Evolutionary conservation across 176 grass and related monocot genomes (phyloP), one percentile per base, ranked within the genome.

Genomic region (Triticum monococcum): DNA sequence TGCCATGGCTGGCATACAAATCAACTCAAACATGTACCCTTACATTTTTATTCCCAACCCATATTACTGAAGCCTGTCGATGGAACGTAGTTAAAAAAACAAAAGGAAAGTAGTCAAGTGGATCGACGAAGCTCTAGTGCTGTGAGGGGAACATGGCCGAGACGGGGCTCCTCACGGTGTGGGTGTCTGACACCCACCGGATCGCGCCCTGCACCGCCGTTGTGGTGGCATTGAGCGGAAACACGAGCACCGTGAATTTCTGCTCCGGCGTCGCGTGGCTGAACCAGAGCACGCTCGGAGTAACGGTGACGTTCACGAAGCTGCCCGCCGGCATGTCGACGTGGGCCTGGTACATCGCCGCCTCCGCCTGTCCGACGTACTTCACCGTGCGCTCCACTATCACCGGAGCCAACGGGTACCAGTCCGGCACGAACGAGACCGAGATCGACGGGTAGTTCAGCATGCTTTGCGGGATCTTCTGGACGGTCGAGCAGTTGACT

Each of bases 401-500:
- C 73, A 77, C 46, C 1, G 73, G 73, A 1, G 73, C 46, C 46
- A 32, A 9, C 0, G 45, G 16, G 73, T 1, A 12, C 73, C 31
- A 25, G 0, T 22, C 25, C 60, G 5, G 2, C 17, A 66, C 35
- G 80, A 78, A 63, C 12, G 6, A n/a, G 1, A 86, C 48, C 2
- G 83, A 85, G 40, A 93, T 88, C 32, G 92, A 93, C 12, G 89
- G 89, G 73, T 93, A 89, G 13, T 93, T 93, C 11, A 93, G 74
- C 60, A 12, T 2, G 61, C 18, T 16, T 14, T 28, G 66, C 2
- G 65, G 41, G 40, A 91, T 84, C 75, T 48, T 26, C 41, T 4
- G 5, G 11, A 80, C 61, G 62, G 43, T 7, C 12, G 65, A 86
- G 82, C 89, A 93, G 41, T 90, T 56, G 0, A 88, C 60, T 0